phyloP scores from a whole-genome alignment of 2,329 filamentous ascomycete genomes.

The Chaetomium sp. region DNA sequence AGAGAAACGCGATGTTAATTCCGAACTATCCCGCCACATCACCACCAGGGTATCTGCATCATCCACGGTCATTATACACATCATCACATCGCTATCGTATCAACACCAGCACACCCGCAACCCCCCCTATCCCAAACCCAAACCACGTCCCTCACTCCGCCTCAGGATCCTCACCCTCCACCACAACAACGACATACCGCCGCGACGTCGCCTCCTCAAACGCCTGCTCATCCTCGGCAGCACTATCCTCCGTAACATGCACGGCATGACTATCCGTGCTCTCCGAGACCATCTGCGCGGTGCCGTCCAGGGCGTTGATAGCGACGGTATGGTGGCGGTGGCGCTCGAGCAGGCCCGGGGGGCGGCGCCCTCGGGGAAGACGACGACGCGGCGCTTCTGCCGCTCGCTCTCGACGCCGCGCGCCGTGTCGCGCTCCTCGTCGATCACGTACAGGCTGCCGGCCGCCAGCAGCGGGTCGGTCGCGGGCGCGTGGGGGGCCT shows the following conservation, averaged over 20 bases:
- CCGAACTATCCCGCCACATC: slow-evolving; percentile 7
- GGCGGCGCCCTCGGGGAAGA: slow-evolving; percentile 33
- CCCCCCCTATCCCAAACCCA: not conserved
- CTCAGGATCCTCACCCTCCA: slow-evolving; percentile 27
- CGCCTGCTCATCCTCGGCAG: slow-evolving; percentile 15
- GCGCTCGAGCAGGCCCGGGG: slow-evolving; percentile 31
- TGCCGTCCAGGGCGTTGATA: slow-evolving; percentile 33
- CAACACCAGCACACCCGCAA: not conserved
- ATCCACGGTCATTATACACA: slow-evolving; percentile 10
- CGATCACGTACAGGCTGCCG: slow-evolving; percentile 34
- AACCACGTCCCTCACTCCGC: not conserved
- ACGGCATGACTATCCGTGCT: slow-evolving; percentile 29
- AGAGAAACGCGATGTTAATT: not conserved
- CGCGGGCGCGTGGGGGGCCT: slow-evolving; percentile 32
- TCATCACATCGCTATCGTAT: slow-evolving; percentile 6
- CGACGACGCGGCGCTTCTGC: slow-evolving; percentile 33
- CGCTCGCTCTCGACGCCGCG: slow-evolving; percentile 19
- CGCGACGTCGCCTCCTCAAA: slow-evolving; percentile 23
- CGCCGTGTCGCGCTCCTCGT: slow-evolving; percentile 27
- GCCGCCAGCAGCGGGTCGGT: slow-evolving; percentile 34
- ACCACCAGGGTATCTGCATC: slow-evolving; percentile 20
- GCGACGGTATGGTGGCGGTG: slow-evolving; percentile 34
- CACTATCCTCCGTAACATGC: slow-evolving; percentile 29
- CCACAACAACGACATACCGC: slow-evolving; percentile 30
- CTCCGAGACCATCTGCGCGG: slow-evolving; percentile 27